These are phyloP conservation scores for Perkinsus marinus DNA, from an alignment of 169 alveolate species.

Conservation along the genomic window DNA sequence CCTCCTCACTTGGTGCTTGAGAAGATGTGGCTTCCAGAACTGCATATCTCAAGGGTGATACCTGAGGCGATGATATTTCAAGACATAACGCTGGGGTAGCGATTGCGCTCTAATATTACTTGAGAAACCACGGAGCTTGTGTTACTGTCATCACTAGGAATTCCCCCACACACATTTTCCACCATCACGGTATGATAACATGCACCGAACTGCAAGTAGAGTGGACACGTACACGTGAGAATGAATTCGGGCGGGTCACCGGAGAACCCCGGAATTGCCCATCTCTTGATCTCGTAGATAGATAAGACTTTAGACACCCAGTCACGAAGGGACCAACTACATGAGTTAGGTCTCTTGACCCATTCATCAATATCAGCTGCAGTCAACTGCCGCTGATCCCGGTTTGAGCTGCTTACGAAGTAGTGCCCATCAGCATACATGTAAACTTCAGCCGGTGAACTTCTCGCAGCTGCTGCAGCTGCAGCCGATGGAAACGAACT, in stretches of 20 bases:
- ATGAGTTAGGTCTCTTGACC: neutral
- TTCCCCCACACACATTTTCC: neutral
- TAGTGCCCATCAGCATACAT: neutral
- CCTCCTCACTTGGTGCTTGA: neutral
- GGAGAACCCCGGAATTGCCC: neutral
- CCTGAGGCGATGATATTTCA: neutral
- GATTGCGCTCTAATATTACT: neutral
- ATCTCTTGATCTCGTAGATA: neutral
- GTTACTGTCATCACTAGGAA: neutral
- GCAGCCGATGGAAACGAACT: neutral
- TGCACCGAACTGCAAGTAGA: neutral
- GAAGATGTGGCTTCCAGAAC: neutral
- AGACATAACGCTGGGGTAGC: neutral
- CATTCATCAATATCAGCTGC: neutral
- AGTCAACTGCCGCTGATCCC: neutral
- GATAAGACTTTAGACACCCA: neutral
- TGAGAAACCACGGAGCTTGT: neutral
- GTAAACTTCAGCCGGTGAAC: neutral
- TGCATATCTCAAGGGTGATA: neutral
- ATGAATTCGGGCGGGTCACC: too few relatives aligned
- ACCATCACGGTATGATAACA: neutral
- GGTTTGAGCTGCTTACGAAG: neutral
- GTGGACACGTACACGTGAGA: neutral
- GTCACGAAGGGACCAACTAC: neutral
- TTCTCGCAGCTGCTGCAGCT: neutral